Percentiles rank a stretch among this genome's conserved stretches.
Conservation (phyloP, 108 stramenopile species). For the Nitzschia sp. region DNA sequence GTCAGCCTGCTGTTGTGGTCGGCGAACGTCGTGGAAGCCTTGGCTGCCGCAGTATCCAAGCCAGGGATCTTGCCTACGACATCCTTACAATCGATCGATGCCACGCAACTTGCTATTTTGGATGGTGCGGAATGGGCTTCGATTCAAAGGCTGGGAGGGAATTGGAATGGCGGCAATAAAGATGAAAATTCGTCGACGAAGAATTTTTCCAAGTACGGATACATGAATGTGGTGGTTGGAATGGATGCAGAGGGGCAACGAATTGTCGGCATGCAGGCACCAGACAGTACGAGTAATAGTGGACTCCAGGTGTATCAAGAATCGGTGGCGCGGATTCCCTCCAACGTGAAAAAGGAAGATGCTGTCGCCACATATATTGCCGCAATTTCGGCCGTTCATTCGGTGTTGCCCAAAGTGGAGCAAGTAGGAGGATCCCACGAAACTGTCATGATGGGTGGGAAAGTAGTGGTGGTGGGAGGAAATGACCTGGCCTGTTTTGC, state of each 20-base stretch:
- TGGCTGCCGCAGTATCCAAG: background rate
- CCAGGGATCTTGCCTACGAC: conserved; percentile 8
- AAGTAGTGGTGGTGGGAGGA: conserved; percentile 75
- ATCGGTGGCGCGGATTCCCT: conserved; percentile 60
- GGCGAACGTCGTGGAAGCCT: background rate
- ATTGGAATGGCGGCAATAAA: background rate
- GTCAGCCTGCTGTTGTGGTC: no score
- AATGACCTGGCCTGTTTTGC: conserved; percentile 67
- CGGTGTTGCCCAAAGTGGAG: conserved; percentile 48
- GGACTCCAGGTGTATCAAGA: conserved; percentile 36
- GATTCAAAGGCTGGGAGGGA: conserved; percentile 22
- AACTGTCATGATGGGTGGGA: conserved; percentile 7
- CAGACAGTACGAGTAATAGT: background rate
- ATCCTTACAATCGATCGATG: conserved; percentile 7
- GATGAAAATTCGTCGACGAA: background rate
- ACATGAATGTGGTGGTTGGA: conserved; percentile 41
- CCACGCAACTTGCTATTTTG: conserved; percentile 29
- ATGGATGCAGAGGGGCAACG: conserved; percentile 25
- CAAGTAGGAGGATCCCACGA: conserved; percentile 56
- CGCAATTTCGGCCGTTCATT: conserved; percentile 57
- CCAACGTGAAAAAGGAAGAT: conserved; percentile 47
- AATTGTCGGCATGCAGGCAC: conserved; percentile 36
- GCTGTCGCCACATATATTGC: conserved; percentile 62
- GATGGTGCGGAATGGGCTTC: conserved; percentile 48
- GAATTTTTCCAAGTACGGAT: conserved; percentile 16